These are phyloP conservation scores for Hymenoscyphus scutula DNA, from an alignment of 2,329 filamentous ascomycete genomes.

Conservation along the genomic window DNA sequence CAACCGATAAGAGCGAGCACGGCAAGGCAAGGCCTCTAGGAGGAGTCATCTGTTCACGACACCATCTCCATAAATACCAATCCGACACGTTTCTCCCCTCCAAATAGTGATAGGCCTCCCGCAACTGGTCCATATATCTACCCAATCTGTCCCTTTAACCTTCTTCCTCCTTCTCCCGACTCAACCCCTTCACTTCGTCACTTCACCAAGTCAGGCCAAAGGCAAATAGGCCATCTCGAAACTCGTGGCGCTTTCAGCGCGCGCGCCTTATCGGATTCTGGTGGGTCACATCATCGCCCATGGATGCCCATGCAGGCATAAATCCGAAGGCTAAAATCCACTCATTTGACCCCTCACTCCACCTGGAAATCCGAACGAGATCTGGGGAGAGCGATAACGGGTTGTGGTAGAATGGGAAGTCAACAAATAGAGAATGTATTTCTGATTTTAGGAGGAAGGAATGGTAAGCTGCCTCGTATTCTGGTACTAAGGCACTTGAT, in stretches of 20 bases:
- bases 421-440: not conserved
- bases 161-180: not conserved
- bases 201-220: not conserved
- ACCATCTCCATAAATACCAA: slow-evolving; percentile 2
- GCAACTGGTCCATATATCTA: not conserved
- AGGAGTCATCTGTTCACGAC: slow-evolving; percentile 3
- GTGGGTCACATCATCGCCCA: slow-evolving; percentile 4
- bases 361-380: too few species aligned
- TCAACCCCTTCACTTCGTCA: too few species aligned
- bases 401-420: not conserved
- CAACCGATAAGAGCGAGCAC: not conserved
- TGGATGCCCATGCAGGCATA: slow-evolving; percentile 2
- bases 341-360: not conserved
- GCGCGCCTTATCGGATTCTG: not conserved
- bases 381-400: not conserved
- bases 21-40: not conserved
- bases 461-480: not conserved
- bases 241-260: not conserved
- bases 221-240: not conserved
- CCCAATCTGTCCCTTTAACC: not conserved
- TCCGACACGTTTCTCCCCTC: not conserved
- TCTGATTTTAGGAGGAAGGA: not conserved
- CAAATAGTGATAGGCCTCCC: not conserved
- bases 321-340: slow-evolving; percentile 7
- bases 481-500: too few species aligned